Evolutionary conservation across 352 stramenopile species (phyloP), one percentile per base, ranked within the genome.

Genomic region (Pythium rishiriense): DNA sequence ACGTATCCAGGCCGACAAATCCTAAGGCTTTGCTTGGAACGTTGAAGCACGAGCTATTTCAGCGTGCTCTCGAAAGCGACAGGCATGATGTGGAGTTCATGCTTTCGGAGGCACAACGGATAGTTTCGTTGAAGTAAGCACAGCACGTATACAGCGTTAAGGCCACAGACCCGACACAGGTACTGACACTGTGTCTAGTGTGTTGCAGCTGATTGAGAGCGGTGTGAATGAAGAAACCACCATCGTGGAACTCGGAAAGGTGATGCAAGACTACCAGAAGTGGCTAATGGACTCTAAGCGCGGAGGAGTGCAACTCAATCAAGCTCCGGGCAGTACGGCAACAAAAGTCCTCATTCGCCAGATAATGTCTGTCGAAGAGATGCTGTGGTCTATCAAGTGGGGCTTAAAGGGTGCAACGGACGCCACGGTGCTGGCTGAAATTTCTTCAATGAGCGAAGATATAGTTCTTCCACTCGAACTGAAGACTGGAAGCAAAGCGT

Each of bases 311-410:
- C 58, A 67, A 12, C 53, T 91, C 7, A 87, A 88, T 22, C 67
- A 81, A 28, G 42, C 72, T 3, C 60, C 73, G 14, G 50, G 24
- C 12, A 63, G 53, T 14, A 50, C 47, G 49, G 60, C 65, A 21
- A 64, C 25, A 0, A 81, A 65, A 21, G 64, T 88, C 10, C 60
- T 66, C 22, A 50, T 93, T 7, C 68, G 56, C 10, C 68, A 79
- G 8, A 69, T 93, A 1, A 53, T 94, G 55, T 79, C 86, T 14
- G 90, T 83, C 1, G 86, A 94, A 72, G 86, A 94, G 65, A 90
- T 90, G 82, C 79, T 94, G 64, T 94, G 82, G 81, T 94, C 86
- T 2, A 78, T 87, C 37, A 89, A 92, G 58, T 94, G 85, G 81
- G 86, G 86, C 2, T 52, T 94, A 10, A 94, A 94, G 69, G 86